A percentile compares a stretch with the other conserved stretches of the same genome.
These are phyloP conservation scores for Paramecium octaurelia DNA, from an alignment of 73 alveolate species.

Conservation along the genomic window DNA sequence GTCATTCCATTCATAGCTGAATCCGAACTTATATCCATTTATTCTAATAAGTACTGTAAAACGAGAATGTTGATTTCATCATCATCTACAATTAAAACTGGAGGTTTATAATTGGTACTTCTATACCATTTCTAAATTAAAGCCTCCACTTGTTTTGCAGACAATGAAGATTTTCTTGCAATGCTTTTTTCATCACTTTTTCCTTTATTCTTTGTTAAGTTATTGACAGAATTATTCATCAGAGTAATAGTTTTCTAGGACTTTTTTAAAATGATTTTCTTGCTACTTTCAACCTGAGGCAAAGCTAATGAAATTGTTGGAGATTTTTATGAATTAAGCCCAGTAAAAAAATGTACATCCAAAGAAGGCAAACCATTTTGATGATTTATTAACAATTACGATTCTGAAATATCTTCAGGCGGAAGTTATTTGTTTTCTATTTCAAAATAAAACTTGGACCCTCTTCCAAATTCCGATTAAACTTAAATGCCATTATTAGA, in stretches of 20 bases:
- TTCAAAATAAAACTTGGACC: conserved; percentile 13
- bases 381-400: neutral
- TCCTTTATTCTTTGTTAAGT: neutral
- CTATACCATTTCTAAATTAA: neutral
- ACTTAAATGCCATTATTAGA: conserved; percentile 42
- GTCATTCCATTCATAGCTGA: neutral
- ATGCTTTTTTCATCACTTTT: neutral
- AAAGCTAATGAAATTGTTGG: neutral
- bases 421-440: conserved; percentile 1
- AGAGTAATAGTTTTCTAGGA: neutral
- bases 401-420: neutral
- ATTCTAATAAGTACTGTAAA: neutral
- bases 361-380: neutral
- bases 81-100: conserved; percentile 14
- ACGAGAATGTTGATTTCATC: neutral
- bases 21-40: neutral
- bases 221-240: neutral
- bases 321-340: neutral
- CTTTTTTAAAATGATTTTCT: neutral
- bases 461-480: neutral
- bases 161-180: neutral
- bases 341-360: neutral
- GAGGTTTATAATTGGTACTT: neutral
- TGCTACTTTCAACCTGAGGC: neutral
- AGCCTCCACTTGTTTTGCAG: neutral